Evolutionary conservation across 2,329 filamentous ascomycete species (phyloP).

Genomic region (Phyllosticta capitalensis): DNA sequence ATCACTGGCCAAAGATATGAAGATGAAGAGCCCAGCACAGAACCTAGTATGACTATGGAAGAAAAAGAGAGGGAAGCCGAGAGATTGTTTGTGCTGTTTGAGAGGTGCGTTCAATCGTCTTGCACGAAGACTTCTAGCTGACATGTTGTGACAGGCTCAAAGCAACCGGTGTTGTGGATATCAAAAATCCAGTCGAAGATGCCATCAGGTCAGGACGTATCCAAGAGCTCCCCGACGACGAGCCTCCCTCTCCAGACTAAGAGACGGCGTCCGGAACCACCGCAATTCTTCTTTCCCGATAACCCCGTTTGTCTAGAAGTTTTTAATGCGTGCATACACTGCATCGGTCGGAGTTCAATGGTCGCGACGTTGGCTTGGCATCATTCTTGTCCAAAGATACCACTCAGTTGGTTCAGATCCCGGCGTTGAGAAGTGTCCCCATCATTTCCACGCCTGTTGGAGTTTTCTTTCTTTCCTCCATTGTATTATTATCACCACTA

Average conservation of each 20-base stretch:
- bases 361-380: background rate
- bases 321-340: conserved; percentile 10
- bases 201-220: conserved; percentile 62
- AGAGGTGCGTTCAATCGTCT: conserved; percentile 46
- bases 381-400: background rate
- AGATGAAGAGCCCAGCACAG: conserved; percentile 47
- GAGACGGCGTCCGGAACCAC: background rate
- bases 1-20: conserved; percentile 78
- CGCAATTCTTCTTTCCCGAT: background rate
- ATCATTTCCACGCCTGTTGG: background rate
- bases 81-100: conserved; percentile 79
- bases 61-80: conserved; percentile 92
- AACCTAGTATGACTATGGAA: conserved; percentile 73
- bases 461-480: conserved; percentile 3
- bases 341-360: conserved; percentile 8
- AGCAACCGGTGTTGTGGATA: conserved; percentile 64
- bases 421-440: background rate
- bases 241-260: conserved; percentile 5
- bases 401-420: background rate
- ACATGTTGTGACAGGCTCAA: conserved; percentile 42
- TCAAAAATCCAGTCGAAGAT: conserved; percentile 68
- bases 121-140: conserved; percentile 2
- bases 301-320: background rate
- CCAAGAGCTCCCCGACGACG: conserved; percentile 45
- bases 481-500: conserved; percentile 7